Base-by-base conservation (phyloP, 805 yeast genomes). In the Kodamaea restingae region DNA sequence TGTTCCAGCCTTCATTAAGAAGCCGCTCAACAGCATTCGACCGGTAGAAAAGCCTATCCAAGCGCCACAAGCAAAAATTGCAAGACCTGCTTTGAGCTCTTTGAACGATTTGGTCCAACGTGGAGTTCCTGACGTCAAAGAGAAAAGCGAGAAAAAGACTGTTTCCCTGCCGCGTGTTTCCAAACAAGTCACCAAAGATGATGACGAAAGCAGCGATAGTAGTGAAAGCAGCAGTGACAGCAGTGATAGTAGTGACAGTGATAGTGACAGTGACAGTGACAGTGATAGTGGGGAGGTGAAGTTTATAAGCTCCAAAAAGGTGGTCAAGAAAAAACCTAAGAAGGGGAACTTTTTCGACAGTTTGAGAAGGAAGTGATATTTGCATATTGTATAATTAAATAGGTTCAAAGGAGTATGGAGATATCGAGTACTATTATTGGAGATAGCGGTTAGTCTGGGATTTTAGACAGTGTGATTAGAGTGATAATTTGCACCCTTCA, bases 91-190 rank as follows among this genome's bases (percentile, higher is more conserved):
- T 0, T 66, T 78, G 39, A 48, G 57, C 12, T 75, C 84, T 1
- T 58, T 82, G 22, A 72, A 77, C 3, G 84, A 81, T 43, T 61
- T 82, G 42, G 80, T 73, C 4, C 67, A 72, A n/a, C 66, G 81
- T 38, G 88, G 86, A 3, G 71, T 81, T 9, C 88, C 88, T 2
- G 84, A 76, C 15, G 86, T 81, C 0, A 72, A 69, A 40, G 85
- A 80, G 32, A 63, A 25, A 21, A 18, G 26, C 65, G 17, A 32
- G n/a, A 24, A 35, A 14, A 20, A 20, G 22, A 8, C 22, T 6
- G 22, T 8, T 5, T 8, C 22, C 8, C 7, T 20, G 5, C 21
- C 42, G 12, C 29, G 33, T 3, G 18, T 9, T 4, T 4, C 32
- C 4, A 17, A 30, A n/a, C 26, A n/a, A 11, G 35, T 17, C 3